Evolutionary conservation across 345 rosid species (phyloP), one percentile per base, ranked within the genome.

Genomic region (Kandelia obovata): DNA sequence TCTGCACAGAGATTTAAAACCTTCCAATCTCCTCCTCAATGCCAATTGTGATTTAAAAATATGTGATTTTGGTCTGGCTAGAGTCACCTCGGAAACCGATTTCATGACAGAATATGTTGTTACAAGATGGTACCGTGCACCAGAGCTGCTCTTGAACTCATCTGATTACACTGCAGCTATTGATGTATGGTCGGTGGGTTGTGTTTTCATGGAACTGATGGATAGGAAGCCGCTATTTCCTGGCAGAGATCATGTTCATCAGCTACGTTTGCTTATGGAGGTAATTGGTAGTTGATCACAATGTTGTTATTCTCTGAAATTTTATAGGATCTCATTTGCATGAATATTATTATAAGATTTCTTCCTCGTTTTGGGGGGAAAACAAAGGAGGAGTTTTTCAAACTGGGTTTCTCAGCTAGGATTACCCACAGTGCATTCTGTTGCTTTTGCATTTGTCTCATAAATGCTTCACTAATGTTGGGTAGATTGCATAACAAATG

Each of bases 101-200:
- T 74, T 83, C 68, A 94, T 88, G 96, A 91, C 92, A 37, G 90
- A 89, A 62, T 88, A 91, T 75, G 97, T 96, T 61, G 96, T 96
- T 73, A 96, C 97, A 20, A 90, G 99, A 73, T 96, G 99, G 99
- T 96, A 96, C 71, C 90, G 99, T 10, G 92, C 99, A 58, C 98
- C 98, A 3, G 98, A 94, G 78, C 86, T 94, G 74, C 65, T 94
- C 57, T 72, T 94, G 63, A 85, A 86, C 80, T 89, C 96, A 34
- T 84, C 87, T 66, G 88, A 86, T 70, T 94, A 91, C 64, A 91
- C 95, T 16, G 80, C 90, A 53, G 95, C 98, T 17, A 96, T 96
- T 65, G 99, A 96, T 85, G 91, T 96, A 25, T 96, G 99, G 99
- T 92, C 98, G 55, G 99, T 92, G 39, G 97, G 98, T 47, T 94